Base-by-base conservation (phyloP, 2,329 filamentous ascomycete species). In the Talaromyces sp. region DNA sequence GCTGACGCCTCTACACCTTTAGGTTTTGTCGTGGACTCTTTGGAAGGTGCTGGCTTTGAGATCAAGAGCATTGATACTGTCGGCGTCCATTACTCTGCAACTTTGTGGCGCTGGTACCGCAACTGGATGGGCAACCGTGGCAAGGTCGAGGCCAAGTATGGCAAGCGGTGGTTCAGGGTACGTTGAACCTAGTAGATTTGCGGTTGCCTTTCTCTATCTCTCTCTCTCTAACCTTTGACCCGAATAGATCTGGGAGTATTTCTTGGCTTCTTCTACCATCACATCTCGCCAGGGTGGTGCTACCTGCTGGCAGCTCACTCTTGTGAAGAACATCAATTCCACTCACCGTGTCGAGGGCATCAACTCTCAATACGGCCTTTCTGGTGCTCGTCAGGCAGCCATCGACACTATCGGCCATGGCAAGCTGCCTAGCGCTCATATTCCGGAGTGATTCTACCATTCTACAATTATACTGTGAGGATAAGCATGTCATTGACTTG, bases 101-200 rank as follows among this genome's bases (percentile, higher is more conserved):
- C 95, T 31, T 82, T 99, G 65, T 98, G 95, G 95, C 87, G 91
- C 74, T 98, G 95, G 95, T 98, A 98, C 83, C 86, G 95, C 68
- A 98, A 98, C 85, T 98, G 95, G 95, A 85, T 97, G 76, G 92
- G 83, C 79, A 98, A 98, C 85, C 83, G 85, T 69, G 91, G 96
- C 63, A 96, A 96, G 82, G 90, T 97, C 65, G 86, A 90, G 78
- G 92, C 90, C 73, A 98, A 97, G 85, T 98, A 98, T 75, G 95
- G 95, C 72, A 88, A 89, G 74, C 85, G 91, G 73, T 99, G 95
- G 95, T 99, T 91, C 86, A 88, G 94, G 77, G 90, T 93, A 84
- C 82, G 89, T 83, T 64, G 31, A n/a, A 9, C 44, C 30, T 51
- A 6, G 66, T 10, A 50, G 34, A 16, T 16, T 36, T 40, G 16